Base-by-base conservation (phyloP, 192 early-diverging fungal genomes). In the Entomortierella parvispora region DNA sequence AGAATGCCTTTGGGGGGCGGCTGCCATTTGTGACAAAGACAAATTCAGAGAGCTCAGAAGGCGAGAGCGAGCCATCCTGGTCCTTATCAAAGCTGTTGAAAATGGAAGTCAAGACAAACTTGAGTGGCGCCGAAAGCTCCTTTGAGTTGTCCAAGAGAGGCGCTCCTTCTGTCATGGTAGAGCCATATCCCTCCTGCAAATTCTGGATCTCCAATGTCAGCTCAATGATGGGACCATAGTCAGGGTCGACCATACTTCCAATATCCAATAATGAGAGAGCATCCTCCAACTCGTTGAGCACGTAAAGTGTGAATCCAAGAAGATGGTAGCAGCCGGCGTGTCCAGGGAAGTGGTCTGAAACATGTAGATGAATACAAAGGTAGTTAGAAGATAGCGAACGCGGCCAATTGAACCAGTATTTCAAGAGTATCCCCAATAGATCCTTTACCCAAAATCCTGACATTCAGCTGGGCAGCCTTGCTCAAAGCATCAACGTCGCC, bases 281-380 rank as follows among this genome's bases (percentile, higher is more conserved):
- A 43, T 84, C 85, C 62, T 87, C 85, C 2, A 87, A 62, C 25
- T 81, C 76, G 37, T 87, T 87, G 25, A 87, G 50, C 2, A 87
- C 81, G 57, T 81, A 87, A 5, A 84, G 65, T 28, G 84, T 79
- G 47, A 87, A 87, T 31, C 68, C 85, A 8, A 87, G 65, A 34
- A 87, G 60, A 61, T 87, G 81, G 68, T 87, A 87, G 58, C 83
- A 84, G 23, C 83, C 85, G 33, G 81, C 83, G 69, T 87, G 83
- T 20, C 68, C 80, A 47, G 85, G 85, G 34, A 84, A 87, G 34
- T 83, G 65, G 18, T 87, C 85, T 77, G n/a, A n/a, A n/a, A n/a
- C n/a, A n/a, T n/a, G n/a, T n/a, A n/a, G n/a, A n/a, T n/a, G n/a
- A n/a, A 55, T 33, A 37, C 20, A 44, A 51, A 43, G 52, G 45